Base-by-base conservation (phyloP, 345 rosid genomes). In the Melaleuca quinquenervia region DNA sequence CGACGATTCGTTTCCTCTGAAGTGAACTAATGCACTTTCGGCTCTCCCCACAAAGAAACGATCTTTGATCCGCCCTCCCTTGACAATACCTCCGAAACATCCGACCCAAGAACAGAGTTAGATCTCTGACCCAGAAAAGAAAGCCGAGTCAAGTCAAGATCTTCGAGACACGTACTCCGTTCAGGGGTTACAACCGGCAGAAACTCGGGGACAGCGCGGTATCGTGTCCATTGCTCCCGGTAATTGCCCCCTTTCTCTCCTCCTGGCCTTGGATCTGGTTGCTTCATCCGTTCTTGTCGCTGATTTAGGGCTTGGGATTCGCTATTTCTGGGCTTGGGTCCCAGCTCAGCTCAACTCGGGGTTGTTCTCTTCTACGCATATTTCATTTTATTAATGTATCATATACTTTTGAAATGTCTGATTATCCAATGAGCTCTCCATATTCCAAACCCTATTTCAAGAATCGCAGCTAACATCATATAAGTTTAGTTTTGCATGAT, bases 221-320 rank as follows among this genome's bases (percentile, higher is more conserved):
- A n/a, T n/a, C n/a, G n/a, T n/a, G n/a, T n/a, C n/a, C 92, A 94
- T 98, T 89, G 96, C 96, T 85, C 99, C 99, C 64, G 99, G 99
- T 98, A 91, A 84, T 70, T 41, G 8, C 12, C 24, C 26, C 3
- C 32, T n/a, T 32, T 11, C 62, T 11, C 64, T 58, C 64, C 24
- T 22, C n/a, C n/a, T n/a, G 11, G 60, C 22, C 22, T 24, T 9
- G n/a, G n/a, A n/a, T n/a, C n/a, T n/a, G n/a, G n/a, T n/a, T n/a
- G n/a, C n/a, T n/a, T n/a, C n/a, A n/a, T n/a, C n/a, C n/a, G n/a
- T n/a, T n/a, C n/a, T n/a, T n/a, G n/a, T n/a, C n/a, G n/a, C n/a
- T 41, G 21, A 32, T 32, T 32, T 45, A 20, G 22, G 78, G 48
- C 18, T 70, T 70, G 78, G 58, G 78, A 32, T 70, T 58, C 12